Evolutionary conservation across 2,329 filamentous ascomycete species (phyloP).

Genomic region (Ophiocordyceps camponoti-saundersi): DNA sequence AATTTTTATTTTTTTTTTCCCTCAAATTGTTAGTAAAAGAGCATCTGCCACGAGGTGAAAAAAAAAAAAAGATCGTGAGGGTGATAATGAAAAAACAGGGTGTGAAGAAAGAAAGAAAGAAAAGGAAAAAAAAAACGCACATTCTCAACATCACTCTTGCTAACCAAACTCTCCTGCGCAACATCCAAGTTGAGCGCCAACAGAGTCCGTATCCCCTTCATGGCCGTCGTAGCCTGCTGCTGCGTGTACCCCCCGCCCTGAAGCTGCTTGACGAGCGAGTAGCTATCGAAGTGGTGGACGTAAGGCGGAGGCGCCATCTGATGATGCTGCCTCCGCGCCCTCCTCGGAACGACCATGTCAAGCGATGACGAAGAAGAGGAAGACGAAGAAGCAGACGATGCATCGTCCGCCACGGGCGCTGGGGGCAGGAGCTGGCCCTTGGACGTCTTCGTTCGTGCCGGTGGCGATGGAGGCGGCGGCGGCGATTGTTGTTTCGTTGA

Average conservation of each 20-base stretch:
- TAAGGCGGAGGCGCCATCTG: constrained; percentile 62
- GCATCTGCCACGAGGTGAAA: neutral
- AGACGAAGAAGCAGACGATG: too few species aligned
- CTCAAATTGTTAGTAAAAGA: too few species aligned
- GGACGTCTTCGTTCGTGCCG: too few species aligned
- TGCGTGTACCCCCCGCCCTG: constrained; percentile 55
- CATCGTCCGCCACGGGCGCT: neutral
- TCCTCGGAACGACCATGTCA: neutral
- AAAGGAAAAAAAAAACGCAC: constrained; percentile 7
- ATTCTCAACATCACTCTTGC: constrained; percentile 87
- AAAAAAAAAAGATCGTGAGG: neutral
- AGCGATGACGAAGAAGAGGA: too few species aligned
- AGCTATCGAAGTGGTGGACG: constrained; percentile 94
- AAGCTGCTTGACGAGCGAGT: constrained; percentile 70
- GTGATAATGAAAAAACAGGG: neutral
- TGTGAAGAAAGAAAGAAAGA: too few species aligned
- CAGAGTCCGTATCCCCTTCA: constrained; percentile 77
- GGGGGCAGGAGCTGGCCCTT: too few species aligned
- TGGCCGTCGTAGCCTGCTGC: constrained; percentile 63
- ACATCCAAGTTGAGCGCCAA: constrained; percentile 66
- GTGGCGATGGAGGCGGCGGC: too few species aligned
- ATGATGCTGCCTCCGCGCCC: constrained; percentile 30
- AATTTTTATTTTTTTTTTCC: neutral
- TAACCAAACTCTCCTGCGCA: constrained; percentile 65
- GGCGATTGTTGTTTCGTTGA: too few species aligned